Evolutionary conservation across 352 stramenopile species (phyloP), one percentile per base, ranked within the genome.

Genomic region (Globisporangium carolinianum): DNA sequence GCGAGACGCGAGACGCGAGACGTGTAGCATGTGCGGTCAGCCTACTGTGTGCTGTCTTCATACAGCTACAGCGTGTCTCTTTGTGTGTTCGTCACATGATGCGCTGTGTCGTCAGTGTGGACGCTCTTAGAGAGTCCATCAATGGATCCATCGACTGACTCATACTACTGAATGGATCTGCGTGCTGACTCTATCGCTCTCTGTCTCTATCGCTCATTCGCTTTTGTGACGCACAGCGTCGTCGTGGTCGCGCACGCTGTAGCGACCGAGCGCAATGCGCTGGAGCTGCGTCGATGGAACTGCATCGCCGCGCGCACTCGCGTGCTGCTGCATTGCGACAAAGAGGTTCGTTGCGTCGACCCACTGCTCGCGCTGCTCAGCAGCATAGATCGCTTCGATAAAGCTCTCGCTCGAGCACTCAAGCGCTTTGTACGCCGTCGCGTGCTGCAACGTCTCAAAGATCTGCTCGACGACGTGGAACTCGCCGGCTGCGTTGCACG

Each of bases 351-450:
- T 89, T 18, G 83, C 83, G 17, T 60, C 50, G 8, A 78, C 69
- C 83, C 83, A 93, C n/a, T 87, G 65, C 11, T 84, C 77, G 18
- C 62, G 65, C 57, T 89, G 69, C 56, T 93, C 80, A 10, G 81
- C 65, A 3, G 83, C 76, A 36, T 75, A 87, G 58, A 93, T 90
- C 10, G 64, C 70, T 73, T 93, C 69, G n/a, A 91, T 76, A 48
- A 87, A 91, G 55, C 76, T 87, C 57, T 76, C 73, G 11, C 67
- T 61, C 10, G 76, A 76, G 14, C 77, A 78, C 49, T 58, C 69
- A 8, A 89, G 61, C 5, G n/a, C 9, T 4, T 66, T 75, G 47
- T 83, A 84, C 15, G 62, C 68, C 7, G 61, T 57, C 10, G 74
- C 53, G 53, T 76, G 70, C 38, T 87, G 68, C 77, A 92, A 89